phyloP scores from a whole-genome alignment of 495 filamentous ascomycete species.

The Neurospora cerealis region DNA sequence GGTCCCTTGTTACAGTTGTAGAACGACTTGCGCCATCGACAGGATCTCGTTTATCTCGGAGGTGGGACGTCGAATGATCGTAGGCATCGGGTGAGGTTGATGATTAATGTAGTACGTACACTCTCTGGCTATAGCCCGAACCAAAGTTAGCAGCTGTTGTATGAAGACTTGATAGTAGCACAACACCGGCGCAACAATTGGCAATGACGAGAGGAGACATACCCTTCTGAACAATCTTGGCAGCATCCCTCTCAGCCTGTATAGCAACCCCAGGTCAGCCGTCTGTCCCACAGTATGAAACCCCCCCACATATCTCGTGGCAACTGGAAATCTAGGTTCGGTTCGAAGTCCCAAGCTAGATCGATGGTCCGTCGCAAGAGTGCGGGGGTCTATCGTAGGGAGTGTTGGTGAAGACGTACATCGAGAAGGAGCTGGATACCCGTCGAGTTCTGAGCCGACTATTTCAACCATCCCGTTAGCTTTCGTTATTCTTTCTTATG shows the following conservation, averaged over 20 bases:
- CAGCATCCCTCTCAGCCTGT: slow-evolving; percentile 94
- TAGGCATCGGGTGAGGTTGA: neutral
- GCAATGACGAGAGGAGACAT: slow-evolving; percentile 4
- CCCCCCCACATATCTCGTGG: neutral
- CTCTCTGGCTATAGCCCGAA: slow-evolving; percentile 24
- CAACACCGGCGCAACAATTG: neutral
- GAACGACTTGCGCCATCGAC: neutral
- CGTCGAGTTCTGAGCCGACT: slow-evolving; percentile 97
- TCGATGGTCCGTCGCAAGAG: neutral
- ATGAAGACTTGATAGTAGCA: neutral
- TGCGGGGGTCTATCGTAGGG: neutral
- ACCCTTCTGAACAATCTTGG: slow-evolving; percentile 98
- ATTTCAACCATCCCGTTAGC: slow-evolving; percentile 1
- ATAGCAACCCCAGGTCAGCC: neutral
- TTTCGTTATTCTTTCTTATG: neutral
- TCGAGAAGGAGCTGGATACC: slow-evolving; percentile 98
- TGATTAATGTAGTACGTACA: slow-evolving; percentile 19
- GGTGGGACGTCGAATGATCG: neutral
- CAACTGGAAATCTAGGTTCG: too few relatives aligned
- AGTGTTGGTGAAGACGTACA: slow-evolving; percentile 45
- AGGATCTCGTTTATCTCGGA: neutral
- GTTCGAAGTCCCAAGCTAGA: neutral
- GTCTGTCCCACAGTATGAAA: neutral
- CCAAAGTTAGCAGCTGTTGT: neutral
- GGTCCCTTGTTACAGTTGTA: neutral